phyloP scores from a whole-genome alignment of 352 stramenopile genomes.

The Globisporangium solare region DNA sequence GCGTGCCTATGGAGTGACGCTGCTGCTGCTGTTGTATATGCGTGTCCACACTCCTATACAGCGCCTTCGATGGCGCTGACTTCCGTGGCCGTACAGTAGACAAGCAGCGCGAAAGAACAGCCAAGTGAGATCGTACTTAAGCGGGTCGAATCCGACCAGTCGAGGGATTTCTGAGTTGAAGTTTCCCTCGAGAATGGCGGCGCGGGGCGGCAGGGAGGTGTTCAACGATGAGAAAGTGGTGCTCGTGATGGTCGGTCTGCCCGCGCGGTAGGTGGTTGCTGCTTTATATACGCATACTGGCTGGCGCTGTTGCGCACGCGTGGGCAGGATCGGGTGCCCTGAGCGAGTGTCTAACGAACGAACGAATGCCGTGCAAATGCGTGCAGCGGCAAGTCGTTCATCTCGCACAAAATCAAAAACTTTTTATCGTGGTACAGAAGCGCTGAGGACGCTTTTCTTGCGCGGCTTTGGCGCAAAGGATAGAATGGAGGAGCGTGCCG shows the following conservation, averaged over 20 bases:
- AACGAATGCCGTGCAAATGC: background rate
- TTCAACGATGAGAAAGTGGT: slow-evolving; percentile 85
- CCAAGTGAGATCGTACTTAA: background rate
- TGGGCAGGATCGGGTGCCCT: no score
- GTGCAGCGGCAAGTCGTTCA: slow-evolving; percentile 85
- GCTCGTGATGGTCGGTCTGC: slow-evolving; percentile 89
- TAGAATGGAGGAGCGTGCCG: background rate
- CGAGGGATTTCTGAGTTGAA: background rate
- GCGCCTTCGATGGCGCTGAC: no score
- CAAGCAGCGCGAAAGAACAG: background rate
- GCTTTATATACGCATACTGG: background rate
- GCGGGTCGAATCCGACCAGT: background rate
- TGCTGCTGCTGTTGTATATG: no score
- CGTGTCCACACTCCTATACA: no score
- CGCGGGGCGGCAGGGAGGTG: slow-evolving; percentile 23
- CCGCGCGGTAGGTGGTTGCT: slow-evolving; percentile 38
- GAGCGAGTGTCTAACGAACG: no score
- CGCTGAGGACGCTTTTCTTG: no score
- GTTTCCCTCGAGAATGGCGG: background rate
- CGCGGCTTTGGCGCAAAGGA: background rate
- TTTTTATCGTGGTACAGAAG: slow-evolving; percentile 31
- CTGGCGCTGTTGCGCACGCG: no score
- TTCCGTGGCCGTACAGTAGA: no score
- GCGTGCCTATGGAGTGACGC: no score
- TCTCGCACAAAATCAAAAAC: slow-evolving; percentile 79